Evolutionary conservation across 2,329 filamentous ascomycete genomes (phyloP).

Genomic region (Fusarium denticulatum): DNA sequence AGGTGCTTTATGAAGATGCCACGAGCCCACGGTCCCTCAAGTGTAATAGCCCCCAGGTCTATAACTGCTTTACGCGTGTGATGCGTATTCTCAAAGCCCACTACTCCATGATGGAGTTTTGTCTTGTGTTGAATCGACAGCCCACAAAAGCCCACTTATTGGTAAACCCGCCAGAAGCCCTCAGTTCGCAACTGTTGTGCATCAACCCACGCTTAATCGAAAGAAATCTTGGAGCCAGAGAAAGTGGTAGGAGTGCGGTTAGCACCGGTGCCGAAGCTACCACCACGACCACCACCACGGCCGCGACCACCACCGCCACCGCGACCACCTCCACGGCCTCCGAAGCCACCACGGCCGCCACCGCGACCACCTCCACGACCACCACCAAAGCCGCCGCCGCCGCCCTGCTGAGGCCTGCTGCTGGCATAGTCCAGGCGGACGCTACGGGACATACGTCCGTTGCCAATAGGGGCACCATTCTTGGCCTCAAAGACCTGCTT

Average conservation of each 20-base stretch:
- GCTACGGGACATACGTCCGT: slow-evolving; percentile 75
- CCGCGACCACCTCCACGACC: slow-evolving; percentile 56
- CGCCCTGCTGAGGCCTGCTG: slow-evolving; percentile 69
- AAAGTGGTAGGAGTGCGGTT: slow-evolving; percentile 47
- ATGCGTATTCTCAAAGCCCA: slow-evolving; percentile 66
- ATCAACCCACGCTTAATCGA: slow-evolving; percentile 58
- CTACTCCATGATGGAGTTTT: slow-evolving; percentile 49
- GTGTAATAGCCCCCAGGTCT: slow-evolving; percentile 65
- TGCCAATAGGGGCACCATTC: slow-evolving; percentile 71
- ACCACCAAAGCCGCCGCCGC: slow-evolving; percentile 60
- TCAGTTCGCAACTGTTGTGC: slow-evolving; percentile 47
- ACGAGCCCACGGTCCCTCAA: slow-evolving; percentile 53
- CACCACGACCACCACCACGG: slow-evolving; percentile 38
- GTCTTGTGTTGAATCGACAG: slow-evolving; percentile 63
- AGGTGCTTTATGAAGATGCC: slow-evolving; percentile 42
- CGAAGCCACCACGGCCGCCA: slow-evolving; percentile 59
- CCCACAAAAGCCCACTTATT: slow-evolving; percentile 61
- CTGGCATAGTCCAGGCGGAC: slow-evolving; percentile 86
- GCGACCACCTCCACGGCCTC: slow-evolving; percentile 59
- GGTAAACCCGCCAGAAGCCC: slow-evolving; percentile 57
- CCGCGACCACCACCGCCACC: slow-evolving; percentile 57
- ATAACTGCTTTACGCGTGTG: slow-evolving; percentile 56
- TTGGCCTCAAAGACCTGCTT: slow-evolving; percentile 76
- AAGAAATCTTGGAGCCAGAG: slow-evolving; percentile 82
- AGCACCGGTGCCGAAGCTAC: slow-evolving; percentile 33